Evolutionary conservation across 345 rosid species (phyloP).

Genomic region (Salix viminalis): DNA sequence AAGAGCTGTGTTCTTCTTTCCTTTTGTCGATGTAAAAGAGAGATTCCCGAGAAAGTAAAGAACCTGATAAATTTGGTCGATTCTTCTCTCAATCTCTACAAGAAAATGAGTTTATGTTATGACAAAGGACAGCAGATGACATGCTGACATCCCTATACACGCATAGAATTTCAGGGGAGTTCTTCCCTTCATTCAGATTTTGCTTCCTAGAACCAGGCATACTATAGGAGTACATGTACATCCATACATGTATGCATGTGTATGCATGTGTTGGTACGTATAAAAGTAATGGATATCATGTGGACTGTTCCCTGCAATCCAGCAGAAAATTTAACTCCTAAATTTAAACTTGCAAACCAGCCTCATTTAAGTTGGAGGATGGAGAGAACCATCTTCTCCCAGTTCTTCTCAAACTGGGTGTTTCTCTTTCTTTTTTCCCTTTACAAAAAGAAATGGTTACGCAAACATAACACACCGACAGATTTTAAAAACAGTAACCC

Average conservation of each 20-base stretch:
- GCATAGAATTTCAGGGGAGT: background rate
- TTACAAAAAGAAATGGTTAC: background rate
- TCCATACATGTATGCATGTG: background rate
- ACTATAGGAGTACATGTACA: no score
- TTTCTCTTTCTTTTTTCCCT: background rate
- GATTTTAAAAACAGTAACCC: background rate
- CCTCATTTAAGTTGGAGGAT: conserved; percentile 21
- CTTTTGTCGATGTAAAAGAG: no score
- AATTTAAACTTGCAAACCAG: conserved; percentile 16
- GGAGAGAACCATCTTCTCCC: no score
- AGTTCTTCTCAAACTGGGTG: background rate
- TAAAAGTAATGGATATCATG: background rate
- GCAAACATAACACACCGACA: conserved; percentile 3
- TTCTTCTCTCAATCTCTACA: no score
- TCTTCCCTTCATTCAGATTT: background rate
- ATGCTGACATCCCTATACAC: background rate
- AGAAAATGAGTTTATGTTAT: no score
- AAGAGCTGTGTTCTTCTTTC: no score
- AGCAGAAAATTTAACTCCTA: conserved; percentile 22
- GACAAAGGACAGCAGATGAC: no score
- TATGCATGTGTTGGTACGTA: background rate
- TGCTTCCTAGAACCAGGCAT: no score
- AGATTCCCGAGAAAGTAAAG: no score
- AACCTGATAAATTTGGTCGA: no score
- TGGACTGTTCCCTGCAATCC: background rate